Conservation (phyloP, 208 protist genomes). For the Trypanosoma brucei region DNA sequence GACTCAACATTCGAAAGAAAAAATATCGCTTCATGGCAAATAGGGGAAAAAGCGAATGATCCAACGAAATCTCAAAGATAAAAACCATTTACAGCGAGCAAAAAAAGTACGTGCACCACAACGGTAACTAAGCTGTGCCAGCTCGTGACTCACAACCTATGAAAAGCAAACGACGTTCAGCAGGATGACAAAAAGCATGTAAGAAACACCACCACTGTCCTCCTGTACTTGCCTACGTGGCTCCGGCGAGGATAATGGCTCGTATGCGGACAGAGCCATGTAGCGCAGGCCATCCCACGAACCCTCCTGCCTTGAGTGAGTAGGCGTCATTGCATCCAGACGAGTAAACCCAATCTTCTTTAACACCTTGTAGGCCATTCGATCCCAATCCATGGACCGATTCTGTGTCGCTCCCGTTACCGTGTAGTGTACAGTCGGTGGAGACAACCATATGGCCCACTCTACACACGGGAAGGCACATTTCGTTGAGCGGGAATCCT, state of each 20-base stretch:
- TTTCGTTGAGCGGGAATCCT: neutral
- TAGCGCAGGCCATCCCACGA: constrained; percentile 24
- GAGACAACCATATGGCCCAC: constrained; percentile 20
- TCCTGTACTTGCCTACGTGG: neutral
- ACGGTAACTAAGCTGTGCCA: too few species aligned
- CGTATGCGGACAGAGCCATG: neutral
- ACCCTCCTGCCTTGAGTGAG: constrained; percentile 14
- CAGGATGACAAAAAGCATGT: constrained; percentile 9
- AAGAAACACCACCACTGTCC: constrained; percentile 4
- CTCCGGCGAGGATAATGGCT: neutral
- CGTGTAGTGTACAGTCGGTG: constrained; percentile 21
- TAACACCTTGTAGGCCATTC: constrained; percentile 19
- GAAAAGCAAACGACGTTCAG: constrained; percentile 14
- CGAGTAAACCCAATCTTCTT: constrained; percentile 18
- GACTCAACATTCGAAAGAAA: too few species aligned
- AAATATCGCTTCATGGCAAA: too few species aligned
- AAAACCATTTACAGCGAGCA: too few species aligned
- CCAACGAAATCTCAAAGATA: too few species aligned
- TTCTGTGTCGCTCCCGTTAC: constrained; percentile 13
- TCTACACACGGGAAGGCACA: constrained; percentile 7
- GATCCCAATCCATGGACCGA: constrained; percentile 17
- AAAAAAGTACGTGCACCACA: too few species aligned
- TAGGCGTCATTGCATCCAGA: constrained; percentile 14
- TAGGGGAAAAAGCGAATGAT: too few species aligned
- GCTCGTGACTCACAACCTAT: neutral